Conservation (phyloP, 2,329 filamentous ascomycete genomes). For the Rhinocladiella mackenziei region DNA sequence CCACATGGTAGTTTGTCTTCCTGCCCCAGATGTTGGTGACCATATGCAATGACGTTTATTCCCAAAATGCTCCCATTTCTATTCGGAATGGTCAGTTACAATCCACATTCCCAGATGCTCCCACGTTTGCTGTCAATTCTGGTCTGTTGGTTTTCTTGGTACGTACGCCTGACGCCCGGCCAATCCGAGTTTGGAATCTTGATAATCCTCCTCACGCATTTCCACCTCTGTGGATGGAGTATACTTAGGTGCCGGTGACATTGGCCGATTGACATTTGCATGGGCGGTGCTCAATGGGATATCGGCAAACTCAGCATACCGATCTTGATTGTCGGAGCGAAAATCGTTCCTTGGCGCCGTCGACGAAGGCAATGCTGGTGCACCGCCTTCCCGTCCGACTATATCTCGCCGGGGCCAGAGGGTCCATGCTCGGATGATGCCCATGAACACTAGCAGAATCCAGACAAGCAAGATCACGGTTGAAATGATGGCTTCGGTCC, state of each 20-base stretch:
- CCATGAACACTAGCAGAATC: slow-evolving; percentile 70
- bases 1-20: too few relatives aligned
- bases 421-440: slow-evolving; percentile 62
- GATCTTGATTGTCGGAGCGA: slow-evolving; percentile 28
- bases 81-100: slow-evolving; percentile 2
- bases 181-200: slow-evolving; percentile 44
- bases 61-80: slow-evolving; percentile 8
- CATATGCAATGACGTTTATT: too few relatives aligned
- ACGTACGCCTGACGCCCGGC: slow-evolving; percentile 39
- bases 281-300: too few relatives aligned
- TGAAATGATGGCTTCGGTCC: slow-evolving; percentile 76
- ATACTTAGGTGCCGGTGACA: slow-evolving; percentile 30
- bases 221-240: slow-evolving; percentile 22
- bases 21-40: too few relatives aligned
- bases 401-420: slow-evolving; percentile 60
- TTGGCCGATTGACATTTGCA: slow-evolving; percentile 21
- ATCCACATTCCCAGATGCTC: slow-evolving; percentile 15
- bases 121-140: slow-evolving; percentile 19
- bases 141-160: slow-evolving; percentile 30
- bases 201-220: slow-evolving; percentile 31
- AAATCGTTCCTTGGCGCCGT: slow-evolving; percentile 20
- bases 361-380: slow-evolving; percentile 28
- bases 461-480: slow-evolving; percentile 70
- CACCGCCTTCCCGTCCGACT: slow-evolving; percentile 58
- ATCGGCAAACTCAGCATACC: slow-evolving; percentile 35